Percentiles rank a stretch among this genome's conserved stretches.
Conservation (phyloP, 495 filamentous ascomycete species). For the Hypoxylon subgilvum region DNA sequence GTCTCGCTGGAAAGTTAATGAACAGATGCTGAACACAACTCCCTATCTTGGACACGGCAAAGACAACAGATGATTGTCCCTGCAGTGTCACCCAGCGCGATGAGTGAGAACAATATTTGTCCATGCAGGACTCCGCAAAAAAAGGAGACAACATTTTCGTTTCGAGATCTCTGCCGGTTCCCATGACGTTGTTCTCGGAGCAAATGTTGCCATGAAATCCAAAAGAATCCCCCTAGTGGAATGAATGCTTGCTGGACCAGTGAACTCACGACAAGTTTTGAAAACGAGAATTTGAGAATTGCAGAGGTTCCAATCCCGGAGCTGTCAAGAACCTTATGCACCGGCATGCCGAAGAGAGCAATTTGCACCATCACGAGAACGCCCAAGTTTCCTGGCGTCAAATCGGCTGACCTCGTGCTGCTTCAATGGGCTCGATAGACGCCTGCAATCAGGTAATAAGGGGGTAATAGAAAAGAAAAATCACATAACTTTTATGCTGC, state of each 20-base stretch:
- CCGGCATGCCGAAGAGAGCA: slow-evolving; percentile 31
- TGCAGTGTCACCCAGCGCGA: slow-evolving; percentile 36
- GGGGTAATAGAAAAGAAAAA: slow-evolving; percentile 44
- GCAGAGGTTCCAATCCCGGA: too few species aligned
- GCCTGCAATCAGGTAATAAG: slow-evolving; percentile 46
- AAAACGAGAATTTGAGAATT: slow-evolving; percentile 34
- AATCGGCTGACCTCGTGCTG: slow-evolving; percentile 43
- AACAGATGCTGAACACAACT: slow-evolving; percentile 34
- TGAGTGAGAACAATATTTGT: slow-evolving; percentile 11
- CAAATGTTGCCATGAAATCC: slow-evolving; percentile 36
- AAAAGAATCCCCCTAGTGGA: slow-evolving; percentile 16
- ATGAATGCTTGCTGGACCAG: slow-evolving; percentile 22
- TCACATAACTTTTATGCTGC: slow-evolving; percentile 33
- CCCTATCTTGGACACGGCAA: slow-evolving; percentile 33
- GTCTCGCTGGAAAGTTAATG: slow-evolving; percentile 12
- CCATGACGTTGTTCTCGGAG: slow-evolving; percentile 40
- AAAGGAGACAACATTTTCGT: slow-evolving; percentile 28
- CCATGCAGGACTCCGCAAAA: slow-evolving; percentile 30
- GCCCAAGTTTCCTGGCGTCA: slow-evolving; percentile 35
- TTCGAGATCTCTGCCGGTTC: slow-evolving; percentile 24
- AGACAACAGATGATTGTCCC: slow-evolving; percentile 31
- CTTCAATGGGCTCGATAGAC: slow-evolving; percentile 35
- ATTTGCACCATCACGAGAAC: slow-evolving; percentile 44
- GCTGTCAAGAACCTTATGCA: slow-evolving; percentile 16
- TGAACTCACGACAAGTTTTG: slow-evolving; percentile 36